Evolutionary conservation across 139 green algal species (phyloP).

Genomic region (Tetraselmis chui): DNA sequence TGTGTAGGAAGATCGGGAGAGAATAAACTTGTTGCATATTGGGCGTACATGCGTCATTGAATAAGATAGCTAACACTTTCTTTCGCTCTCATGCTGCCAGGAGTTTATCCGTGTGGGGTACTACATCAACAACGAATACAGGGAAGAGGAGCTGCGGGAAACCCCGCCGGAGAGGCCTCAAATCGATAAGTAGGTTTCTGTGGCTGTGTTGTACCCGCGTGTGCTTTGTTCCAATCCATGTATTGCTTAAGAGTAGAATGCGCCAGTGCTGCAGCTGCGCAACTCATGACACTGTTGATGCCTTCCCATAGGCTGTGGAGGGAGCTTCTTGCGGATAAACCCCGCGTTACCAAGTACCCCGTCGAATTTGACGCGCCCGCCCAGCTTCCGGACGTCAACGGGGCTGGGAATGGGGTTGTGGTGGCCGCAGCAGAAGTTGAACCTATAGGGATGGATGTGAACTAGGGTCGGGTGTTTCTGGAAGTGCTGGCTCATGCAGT

Average conservation of each 20-base stretch:
- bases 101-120: slow-evolving; percentile 91
- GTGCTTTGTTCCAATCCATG: not conserved
- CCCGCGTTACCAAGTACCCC: slow-evolving; percentile 83
- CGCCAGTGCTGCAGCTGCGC: too few relatives aligned
- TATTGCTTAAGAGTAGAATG: too few relatives aligned
- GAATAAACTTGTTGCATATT: too few relatives aligned
- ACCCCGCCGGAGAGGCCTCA: slow-evolving; percentile 62
- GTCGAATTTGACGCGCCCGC: slow-evolving; percentile 38
- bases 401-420: too few relatives aligned
- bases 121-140: slow-evolving; percentile 95
- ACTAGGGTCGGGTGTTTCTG: not conserved
- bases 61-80: too few relatives aligned
- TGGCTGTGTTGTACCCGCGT: not conserved
- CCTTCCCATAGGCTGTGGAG: slow-evolving; percentile 41
- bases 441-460: not conserved
- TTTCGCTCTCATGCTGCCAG: too few relatives aligned
- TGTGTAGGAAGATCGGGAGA: too few relatives aligned
- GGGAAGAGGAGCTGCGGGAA: slow-evolving; percentile 75
- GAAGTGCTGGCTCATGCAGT: too few relatives aligned
- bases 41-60: too few relatives aligned
- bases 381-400: not conserved
- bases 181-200: slow-evolving; percentile 45
- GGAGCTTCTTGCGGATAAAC: slow-evolving; percentile 84
- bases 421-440: too few relatives aligned
- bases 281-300: too few relatives aligned